Percentiles rank a stretch among this genome's conserved stretches.
These are phyloP conservation scores for Lachancea quebecensis DNA, from an alignment of 805 yeast species.

Conservation along the genomic window DNA sequence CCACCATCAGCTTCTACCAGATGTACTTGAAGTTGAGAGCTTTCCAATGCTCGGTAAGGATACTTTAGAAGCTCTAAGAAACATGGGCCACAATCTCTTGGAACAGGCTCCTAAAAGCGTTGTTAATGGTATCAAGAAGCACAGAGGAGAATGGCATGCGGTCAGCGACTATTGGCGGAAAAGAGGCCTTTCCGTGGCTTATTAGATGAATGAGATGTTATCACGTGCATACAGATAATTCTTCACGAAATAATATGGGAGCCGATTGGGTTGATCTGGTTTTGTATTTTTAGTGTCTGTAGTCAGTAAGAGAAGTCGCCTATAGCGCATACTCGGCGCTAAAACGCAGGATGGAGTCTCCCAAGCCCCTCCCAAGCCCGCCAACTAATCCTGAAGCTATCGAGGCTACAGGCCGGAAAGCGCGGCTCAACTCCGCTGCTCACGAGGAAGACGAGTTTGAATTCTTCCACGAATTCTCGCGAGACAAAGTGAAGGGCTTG, in stretches of 20 bases:
- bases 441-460: constrained; percentile 27
- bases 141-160: constrained; percentile 48
- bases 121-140: constrained; percentile 47
- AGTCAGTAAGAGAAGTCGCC: background rate
- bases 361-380: constrained; percentile 10
- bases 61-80: constrained; percentile 31
- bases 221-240: background rate
- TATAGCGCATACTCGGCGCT: background rate
- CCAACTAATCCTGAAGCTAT: constrained; percentile 1
- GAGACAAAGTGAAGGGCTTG: constrained; percentile 59
- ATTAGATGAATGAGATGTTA: constrained; percentile 4
- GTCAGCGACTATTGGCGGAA: constrained; percentile 91
- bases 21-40: constrained; percentile 52
- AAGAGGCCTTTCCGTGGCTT: constrained; percentile 41
- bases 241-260: background rate
- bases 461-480: constrained; percentile 43
- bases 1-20: constrained; percentile 87
- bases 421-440: background rate
- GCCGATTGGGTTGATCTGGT: no score
- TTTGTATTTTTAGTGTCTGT: no score
- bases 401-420: background rate
- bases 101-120: constrained; percentile 44
- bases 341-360: constrained; percentile 6
- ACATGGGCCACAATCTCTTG: constrained; percentile 45
- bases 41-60: constrained; percentile 38